Evolutionary conservation across 306 rosid genomes (phyloP), one percentile per base, ranked within the genome.

Genomic region (Corylus avellana): DNA sequence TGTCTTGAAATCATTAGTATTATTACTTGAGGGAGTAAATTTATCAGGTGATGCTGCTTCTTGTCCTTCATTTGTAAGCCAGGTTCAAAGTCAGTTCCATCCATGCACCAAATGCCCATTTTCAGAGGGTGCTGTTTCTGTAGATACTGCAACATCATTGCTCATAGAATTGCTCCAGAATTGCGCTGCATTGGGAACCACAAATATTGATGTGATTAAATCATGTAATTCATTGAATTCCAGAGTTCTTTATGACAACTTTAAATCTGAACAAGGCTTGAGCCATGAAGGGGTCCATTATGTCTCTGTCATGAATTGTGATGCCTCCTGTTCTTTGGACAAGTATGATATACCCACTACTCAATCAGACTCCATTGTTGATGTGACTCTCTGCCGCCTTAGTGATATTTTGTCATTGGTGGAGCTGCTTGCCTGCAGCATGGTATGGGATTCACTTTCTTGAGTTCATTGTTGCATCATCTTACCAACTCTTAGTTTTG

Each of bases 371-470:
- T 56, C 56, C 35, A 51, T 62, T 73, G 69, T 66, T 74, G 80
- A 61, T 44, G 67, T 39, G 55, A 37, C 75, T 83, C 54, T 86
- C 17, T 86, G 88, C 29, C 77, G 76, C 75, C 82, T 92, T 74
- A 78, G 77, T 25, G 91, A 92, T 82, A 85, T 86, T 66, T 72
- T 91, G n/a, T 88, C 98, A 10, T 82, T 94, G 86, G 82, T 94
- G 88, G 98, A 94, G 91, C 84, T 94, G 63, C 85, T 91, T 61
- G 92, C 95, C 61, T 78, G 76, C 87, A 83, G 80, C 82, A 82
- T 72, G 97, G 98, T 94, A 91, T 76, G 76, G 14, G 32, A 79
- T 85, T 72, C 75, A 54, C 80, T 77, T 77, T 75, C 80, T 79
- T 72, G 46, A 42, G 46, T 5, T 42, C 46, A 53, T 48, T 76